A percentile compares a stretch with the other conserved stretches of the same genome.
These are phyloP conservation scores for Cucurbita ficifolia DNA, from an alignment of 306 rosid genomes.

Conservation along the genomic window DNA sequence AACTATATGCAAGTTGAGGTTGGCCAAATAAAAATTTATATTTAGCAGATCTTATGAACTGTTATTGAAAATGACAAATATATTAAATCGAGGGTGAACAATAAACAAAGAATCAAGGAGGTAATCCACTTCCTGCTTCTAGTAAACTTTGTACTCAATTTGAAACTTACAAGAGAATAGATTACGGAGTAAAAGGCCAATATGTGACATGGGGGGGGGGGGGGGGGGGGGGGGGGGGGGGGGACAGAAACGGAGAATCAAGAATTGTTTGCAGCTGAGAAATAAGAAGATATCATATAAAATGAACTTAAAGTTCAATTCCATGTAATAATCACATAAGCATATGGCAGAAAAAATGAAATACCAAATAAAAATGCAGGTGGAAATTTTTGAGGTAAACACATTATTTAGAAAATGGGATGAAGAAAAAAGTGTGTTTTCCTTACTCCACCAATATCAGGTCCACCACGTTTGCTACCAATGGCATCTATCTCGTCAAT, in stretches of 20 bases:
- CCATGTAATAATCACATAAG: background rate
- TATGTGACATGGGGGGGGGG: too few relatives aligned
- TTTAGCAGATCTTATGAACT: background rate
- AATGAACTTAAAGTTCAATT: background rate
- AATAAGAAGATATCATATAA: background rate
- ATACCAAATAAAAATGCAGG: background rate
- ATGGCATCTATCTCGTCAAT: constrained; percentile 98
- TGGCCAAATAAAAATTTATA: background rate
- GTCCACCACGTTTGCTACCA: constrained; percentile 99
- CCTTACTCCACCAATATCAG: constrained; percentile 97
- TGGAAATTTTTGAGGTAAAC: background rate
- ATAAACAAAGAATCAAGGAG: background rate
- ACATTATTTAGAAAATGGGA: background rate
- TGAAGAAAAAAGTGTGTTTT: constrained; percentile 10
- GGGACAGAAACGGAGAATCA: background rate
- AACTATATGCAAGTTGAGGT: too few relatives aligned
- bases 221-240: too few relatives aligned
- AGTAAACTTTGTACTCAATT: background rate
- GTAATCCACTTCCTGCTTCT: background rate
- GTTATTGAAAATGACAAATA: background rate
- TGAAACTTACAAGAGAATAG: background rate
- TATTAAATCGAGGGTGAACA: background rate
- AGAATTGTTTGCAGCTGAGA: background rate
- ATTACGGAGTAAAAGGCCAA: background rate
- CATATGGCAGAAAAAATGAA: background rate